phyloP scores from a whole-genome alignment of 805 yeast genomes.

The Candida verbasci region DNA sequence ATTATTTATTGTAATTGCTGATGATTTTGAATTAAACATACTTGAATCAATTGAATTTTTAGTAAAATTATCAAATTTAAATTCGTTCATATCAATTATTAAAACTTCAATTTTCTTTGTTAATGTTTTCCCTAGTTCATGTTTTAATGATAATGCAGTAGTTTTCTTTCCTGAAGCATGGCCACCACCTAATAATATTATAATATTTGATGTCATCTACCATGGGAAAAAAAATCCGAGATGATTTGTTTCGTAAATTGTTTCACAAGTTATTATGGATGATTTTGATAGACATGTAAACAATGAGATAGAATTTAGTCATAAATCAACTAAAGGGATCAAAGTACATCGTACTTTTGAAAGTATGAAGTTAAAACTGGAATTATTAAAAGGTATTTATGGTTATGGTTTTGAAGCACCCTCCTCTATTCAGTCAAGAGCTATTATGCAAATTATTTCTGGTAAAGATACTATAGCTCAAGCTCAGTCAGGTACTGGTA shows the following conservation, averaged over 20 bases:
- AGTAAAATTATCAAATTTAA: slow-evolving; percentile 16
- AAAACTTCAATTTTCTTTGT: slow-evolving; percentile 17
- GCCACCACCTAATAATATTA: slow-evolving; percentile 59
- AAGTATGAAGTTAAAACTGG: slow-evolving; percentile 38
- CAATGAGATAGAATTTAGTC: slow-evolving; percentile 43
- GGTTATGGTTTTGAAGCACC: slow-evolving; percentile 95
- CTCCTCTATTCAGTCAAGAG: slow-evolving; percentile 96
- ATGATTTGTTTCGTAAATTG: too few relatives aligned
- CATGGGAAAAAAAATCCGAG: slow-evolving; percentile 1
- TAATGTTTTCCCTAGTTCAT: slow-evolving; percentile 17
- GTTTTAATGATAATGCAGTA: slow-evolving; percentile 32
- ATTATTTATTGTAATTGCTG: slow-evolving; percentile 27
- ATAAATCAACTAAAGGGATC: slow-evolving; percentile 47
- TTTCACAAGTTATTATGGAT: slow-evolving; percentile 20
- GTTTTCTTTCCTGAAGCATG: slow-evolving; percentile 53
- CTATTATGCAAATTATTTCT: slow-evolving; percentile 88
- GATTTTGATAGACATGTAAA: slow-evolving; percentile 61
- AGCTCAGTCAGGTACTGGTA: slow-evolving; percentile 99
- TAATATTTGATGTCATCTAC: neutral
- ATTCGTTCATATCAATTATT: slow-evolving; percentile 43
- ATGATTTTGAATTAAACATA: slow-evolving; percentile 16
- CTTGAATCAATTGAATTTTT: slow-evolving; percentile 18
- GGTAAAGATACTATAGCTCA: slow-evolving; percentile 97
- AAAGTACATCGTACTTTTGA: slow-evolving; percentile 46
- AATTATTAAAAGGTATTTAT: slow-evolving; percentile 53